A percentile compares a stretch with the other conserved stretches of the same genome.
Conservation (phyloP, 164 flowering plant species). For the Stephania cephalantha region DNA sequence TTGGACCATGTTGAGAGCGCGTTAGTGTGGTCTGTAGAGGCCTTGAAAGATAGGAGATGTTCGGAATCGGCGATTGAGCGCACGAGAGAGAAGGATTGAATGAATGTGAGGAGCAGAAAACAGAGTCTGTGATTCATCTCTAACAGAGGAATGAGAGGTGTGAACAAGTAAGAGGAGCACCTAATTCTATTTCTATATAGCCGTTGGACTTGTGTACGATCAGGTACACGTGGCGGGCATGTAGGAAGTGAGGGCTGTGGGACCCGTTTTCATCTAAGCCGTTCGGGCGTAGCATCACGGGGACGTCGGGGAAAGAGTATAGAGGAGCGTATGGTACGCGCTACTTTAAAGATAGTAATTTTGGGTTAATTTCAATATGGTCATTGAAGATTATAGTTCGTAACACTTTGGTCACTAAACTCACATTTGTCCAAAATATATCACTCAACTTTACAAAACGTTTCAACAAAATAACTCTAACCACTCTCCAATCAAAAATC, state of each 20-base stretch:
- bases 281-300: neutral
- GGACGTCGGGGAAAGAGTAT: neutral
- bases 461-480: too few species aligned
- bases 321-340: slow-evolving; percentile 2
- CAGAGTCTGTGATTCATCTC: slow-evolving; percentile 14
- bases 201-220: neutral
- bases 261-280: neutral
- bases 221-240: neutral
- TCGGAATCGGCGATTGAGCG: slow-evolving; percentile 16
- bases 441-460: too few species aligned
- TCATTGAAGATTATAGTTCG: too few species aligned
- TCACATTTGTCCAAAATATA: too few species aligned
- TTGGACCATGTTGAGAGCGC: slow-evolving; percentile 32
- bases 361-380: too few species aligned
- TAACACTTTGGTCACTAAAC: too few species aligned
- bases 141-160: neutral
- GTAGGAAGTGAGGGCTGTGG: too few species aligned
- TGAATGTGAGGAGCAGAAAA: slow-evolving; percentile 9
- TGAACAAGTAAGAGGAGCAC: slow-evolving; percentile 1
- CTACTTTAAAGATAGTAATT: neutral
- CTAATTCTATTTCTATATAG: neutral
- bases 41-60: slow-evolving; percentile 26
- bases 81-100: neutral
- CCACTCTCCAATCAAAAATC: too few species aligned
- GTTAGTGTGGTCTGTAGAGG: slow-evolving; percentile 18